Evolutionary conservation across 2,329 filamentous ascomycete species (phyloP).

Genomic region (Helminthosporium solani): DNA sequence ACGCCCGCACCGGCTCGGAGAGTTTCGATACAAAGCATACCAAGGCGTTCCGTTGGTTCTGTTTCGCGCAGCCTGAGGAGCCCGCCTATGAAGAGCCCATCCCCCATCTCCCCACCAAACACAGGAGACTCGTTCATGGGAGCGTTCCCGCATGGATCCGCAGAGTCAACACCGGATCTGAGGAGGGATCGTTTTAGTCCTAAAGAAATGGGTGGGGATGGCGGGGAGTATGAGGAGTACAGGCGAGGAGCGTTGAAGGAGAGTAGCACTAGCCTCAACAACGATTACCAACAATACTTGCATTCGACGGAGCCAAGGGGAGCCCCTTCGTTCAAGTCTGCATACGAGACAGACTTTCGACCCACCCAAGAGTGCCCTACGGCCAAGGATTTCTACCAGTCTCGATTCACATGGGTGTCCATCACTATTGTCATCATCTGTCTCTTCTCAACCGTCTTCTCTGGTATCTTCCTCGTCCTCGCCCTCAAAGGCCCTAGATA

Average conservation of each 20-base stretch:
- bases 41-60: conserved; percentile 19
- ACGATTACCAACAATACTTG: conserved; percentile 35
- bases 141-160: conserved; percentile 27
- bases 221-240: conserved; percentile 31
- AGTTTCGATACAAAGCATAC: conserved; percentile 26
- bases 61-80: conserved; percentile 14
- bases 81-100: conserved; percentile 21
- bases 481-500: conserved; percentile 65
- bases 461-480: conserved; percentile 65
- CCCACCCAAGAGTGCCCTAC: conserved; percentile 23
- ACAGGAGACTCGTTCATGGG: conserved; percentile 33
- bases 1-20: conserved; percentile 7
- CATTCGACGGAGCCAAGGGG: conserved; percentile 25
- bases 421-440: conserved; percentile 48
- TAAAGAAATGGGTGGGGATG: conserved; percentile 16
- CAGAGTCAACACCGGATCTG: conserved; percentile 35
- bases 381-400: conserved; percentile 41
- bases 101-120: conserved; percentile 24
- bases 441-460: conserved; percentile 64
- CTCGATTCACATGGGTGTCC: conserved; percentile 51
- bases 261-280: conserved; percentile 18
- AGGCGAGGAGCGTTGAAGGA: conserved; percentile 25
- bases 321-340: conserved; percentile 36
- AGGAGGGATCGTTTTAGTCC: conserved; percentile 35
- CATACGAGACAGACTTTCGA: conserved; percentile 27